phyloP scores from a whole-genome alignment of 176 grass and related monocot genomes.

The Carex littledalei region DNA sequence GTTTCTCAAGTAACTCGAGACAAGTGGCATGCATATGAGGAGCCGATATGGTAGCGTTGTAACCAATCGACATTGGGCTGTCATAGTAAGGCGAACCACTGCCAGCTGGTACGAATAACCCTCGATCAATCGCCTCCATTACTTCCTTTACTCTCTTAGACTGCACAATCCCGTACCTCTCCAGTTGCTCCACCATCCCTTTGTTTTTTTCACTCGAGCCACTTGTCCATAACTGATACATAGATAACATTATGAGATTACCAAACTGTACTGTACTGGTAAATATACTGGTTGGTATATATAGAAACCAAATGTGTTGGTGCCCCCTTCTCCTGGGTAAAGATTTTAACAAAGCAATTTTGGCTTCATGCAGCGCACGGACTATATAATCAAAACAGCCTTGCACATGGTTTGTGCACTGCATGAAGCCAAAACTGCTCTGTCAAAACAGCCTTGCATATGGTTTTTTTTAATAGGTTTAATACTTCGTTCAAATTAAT shows the following conservation, averaged over 20 bases:
- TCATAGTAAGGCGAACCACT: conserved; percentile 43
- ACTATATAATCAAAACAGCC: too few species aligned
- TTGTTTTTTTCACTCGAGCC: conserved; percentile 55
- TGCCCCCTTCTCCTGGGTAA: neutral
- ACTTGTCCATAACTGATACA: conserved; percentile 38
- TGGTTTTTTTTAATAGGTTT: neutral
- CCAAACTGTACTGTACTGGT: neutral
- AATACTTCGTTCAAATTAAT: neutral
- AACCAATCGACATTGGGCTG: conserved; percentile 66
- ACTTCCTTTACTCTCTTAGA: conserved; percentile 43
- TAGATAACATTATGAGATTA: conserved; percentile 10
- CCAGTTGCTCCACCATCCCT: conserved; percentile 56
- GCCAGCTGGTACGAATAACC: conserved; percentile 49
- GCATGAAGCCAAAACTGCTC: too few species aligned
- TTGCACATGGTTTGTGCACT: too few species aligned
- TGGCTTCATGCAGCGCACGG: too few species aligned
- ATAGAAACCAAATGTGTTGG: neutral
- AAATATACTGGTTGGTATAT: neutral
- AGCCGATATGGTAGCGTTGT: conserved; percentile 68
- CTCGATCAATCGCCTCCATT: conserved; percentile 59
- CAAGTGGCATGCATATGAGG: conserved; percentile 81
- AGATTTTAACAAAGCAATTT: too few species aligned
- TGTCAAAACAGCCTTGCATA: too few species aligned
- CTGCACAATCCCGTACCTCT: conserved; percentile 42
- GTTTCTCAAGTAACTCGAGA: conserved; percentile 54